Conservation (phyloP, 2,329 filamentous ascomycete genomes). For the Polychaeton citri region DNA sequence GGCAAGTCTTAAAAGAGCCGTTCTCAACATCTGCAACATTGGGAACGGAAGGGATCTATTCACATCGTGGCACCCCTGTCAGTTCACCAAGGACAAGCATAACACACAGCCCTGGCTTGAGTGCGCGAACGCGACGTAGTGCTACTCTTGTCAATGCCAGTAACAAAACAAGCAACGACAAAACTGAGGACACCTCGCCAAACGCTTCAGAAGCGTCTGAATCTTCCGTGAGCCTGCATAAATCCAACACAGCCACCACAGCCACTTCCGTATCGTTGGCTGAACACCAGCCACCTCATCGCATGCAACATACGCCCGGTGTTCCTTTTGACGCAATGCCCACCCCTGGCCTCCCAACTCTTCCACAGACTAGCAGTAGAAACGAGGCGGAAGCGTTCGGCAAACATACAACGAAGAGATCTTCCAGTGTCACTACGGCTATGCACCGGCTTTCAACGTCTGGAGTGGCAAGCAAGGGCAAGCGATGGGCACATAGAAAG, state of each 20-base stretch:
- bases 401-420: conserved; percentile 3
- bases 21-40: conserved; percentile 75
- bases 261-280: background rate
- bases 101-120: conserved; percentile 23
- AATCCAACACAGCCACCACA: background rate
- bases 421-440: conserved; percentile 1
- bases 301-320: conserved; percentile 1
- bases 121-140: conserved; percentile 6
- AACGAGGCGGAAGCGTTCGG: conserved; percentile 1
- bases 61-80: conserved; percentile 31
- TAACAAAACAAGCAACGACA: background rate
- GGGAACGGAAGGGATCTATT: conserved; percentile 61
- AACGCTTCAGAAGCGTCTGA: background rate
- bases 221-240: background rate
- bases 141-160: background rate
- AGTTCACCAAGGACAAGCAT: conserved; percentile 34
- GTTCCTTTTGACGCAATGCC: conserved; percentile 16
- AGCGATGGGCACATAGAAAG: conserved; percentile 21
- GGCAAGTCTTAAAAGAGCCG: conserved; percentile 66
- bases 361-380: conserved; percentile 4
- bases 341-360: conserved; percentile 13
- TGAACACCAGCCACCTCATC: background rate
- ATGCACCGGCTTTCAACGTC: conserved; percentile 39
- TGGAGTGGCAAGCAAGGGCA: conserved; percentile 19
- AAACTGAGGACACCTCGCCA: background rate